Base-by-base conservation (phyloP, 306 rosid species). In the Geum urbanum region DNA sequence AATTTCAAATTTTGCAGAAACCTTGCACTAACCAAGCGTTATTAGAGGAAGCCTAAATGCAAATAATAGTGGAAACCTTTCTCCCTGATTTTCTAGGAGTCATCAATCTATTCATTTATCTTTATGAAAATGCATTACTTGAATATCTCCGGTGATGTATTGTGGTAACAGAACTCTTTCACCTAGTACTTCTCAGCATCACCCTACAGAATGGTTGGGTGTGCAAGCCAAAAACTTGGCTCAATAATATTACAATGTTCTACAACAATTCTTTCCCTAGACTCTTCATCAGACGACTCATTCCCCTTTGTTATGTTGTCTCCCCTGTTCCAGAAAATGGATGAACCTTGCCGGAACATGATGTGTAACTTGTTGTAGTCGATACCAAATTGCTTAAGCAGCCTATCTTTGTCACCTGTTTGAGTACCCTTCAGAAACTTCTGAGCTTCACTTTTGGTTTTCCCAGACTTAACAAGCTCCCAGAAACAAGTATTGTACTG, bases 401-500 rank as follows among this genome's bases (percentile, higher is more conserved):
- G 51, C 58, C 69, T 84, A 24, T 82, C 74, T 79, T 80, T 91
- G 81, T 84, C 89, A 43, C 72, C 84, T 58, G 89, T 60, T 66
- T 91, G 97, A 69, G 85, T 86, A 61, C 97, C 97, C 87, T 89
- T 87, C 14, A 85, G 79, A 62, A 63, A 66, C 11, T 76, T 71
- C 72, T 91, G 96, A 48, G 94, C 96, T 76, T 87, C 94, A 64
- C 78, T 81, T 85, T 89, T 89, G 72, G 86, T 66, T 81, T 86
- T 89, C 54, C 97, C 95, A 47, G 85, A 76, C 74, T 84, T 79
- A 44, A 89, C 96, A 74, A 91, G 89, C 86, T 87, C 85, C 96
- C 96, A 90, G 53, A 88, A 92, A 84, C 98, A 90, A 70, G 96
- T 80, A 79, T 92, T 92, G 58, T 90, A 91, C 67, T 89, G 97